These are phyloP conservation scores for Fusarium tjaetaba DNA, from an alignment of 2,329 filamentous ascomycete species.

Conservation along the genomic window DNA sequence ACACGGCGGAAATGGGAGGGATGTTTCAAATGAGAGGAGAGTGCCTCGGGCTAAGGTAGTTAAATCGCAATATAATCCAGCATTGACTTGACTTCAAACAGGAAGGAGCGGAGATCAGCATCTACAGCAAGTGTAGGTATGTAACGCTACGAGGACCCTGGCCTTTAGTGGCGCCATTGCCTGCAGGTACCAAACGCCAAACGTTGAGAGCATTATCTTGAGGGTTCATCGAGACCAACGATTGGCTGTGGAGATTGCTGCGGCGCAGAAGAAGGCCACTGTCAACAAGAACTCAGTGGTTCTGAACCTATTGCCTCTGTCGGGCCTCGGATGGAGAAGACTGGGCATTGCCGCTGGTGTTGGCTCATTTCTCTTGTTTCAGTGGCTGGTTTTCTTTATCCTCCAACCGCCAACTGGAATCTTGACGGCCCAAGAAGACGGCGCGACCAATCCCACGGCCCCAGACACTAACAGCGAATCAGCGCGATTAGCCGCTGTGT, in stretches of 20 bases:
- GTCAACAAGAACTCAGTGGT: constrained; percentile 12
- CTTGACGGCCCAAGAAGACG: constrained; percentile 8
- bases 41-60: neutral
- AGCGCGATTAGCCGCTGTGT: constrained; percentile 29
- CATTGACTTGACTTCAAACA: constrained; percentile 32
- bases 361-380: constrained; percentile 6
- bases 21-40: constrained; percentile 38
- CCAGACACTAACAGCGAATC: constrained; percentile 13
- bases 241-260: constrained; percentile 12
- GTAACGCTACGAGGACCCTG: neutral
- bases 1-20: constrained; percentile 12
- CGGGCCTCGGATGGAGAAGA: neutral
- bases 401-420: constrained; percentile 41
- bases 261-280: neutral
- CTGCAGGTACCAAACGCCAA: constrained; percentile 39
- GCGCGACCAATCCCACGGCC: constrained; percentile 35
- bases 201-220: constrained; percentile 17
- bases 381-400: constrained; percentile 29
- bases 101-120: constrained; percentile 25
- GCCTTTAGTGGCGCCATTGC: constrained; percentile 29
- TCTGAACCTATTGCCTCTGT: constrained; percentile 2
- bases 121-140: constrained; percentile 19
- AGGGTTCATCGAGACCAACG: constrained; percentile 3
- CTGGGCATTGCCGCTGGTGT: constrained; percentile 19
- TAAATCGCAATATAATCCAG: constrained; percentile 19